Conservation (phyloP, 306 rosid species). For the Quercus dentata region DNA sequence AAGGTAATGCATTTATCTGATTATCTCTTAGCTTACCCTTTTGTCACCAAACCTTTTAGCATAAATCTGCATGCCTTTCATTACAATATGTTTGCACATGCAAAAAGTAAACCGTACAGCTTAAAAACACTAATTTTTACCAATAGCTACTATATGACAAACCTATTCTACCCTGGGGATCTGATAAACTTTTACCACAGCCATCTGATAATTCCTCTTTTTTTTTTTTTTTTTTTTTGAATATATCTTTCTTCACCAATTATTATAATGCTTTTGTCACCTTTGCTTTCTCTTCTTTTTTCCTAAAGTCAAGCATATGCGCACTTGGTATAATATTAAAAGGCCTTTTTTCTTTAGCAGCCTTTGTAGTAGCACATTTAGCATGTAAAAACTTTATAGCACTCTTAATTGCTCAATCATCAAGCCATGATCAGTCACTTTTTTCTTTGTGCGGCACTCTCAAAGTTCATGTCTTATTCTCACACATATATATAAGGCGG, state of each 20-base stretch:
- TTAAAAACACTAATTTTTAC: neutral
- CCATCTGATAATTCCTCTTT: neutral
- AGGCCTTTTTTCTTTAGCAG: slow-evolving; percentile 17
- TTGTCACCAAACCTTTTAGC: slow-evolving; percentile 5
- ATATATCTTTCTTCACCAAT: neutral
- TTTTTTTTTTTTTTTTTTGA: neutral
- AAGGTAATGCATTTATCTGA: no score
- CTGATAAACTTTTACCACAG: neutral
- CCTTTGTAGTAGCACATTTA: slow-evolving; percentile 5
- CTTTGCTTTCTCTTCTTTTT: neutral
- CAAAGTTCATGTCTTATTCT: neutral
- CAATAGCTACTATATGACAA: slow-evolving; percentile 6
- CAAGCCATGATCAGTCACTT: slow-evolving; percentile 26
- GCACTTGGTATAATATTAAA: slow-evolving; percentile 15
- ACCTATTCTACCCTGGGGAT: neutral
- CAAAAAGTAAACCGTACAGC: neutral
- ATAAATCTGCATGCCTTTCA: slow-evolving; percentile 18
- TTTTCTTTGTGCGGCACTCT: neutral
- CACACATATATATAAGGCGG: neutral
- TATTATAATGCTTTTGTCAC: neutral
- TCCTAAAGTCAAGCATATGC: neutral
- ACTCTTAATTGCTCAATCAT: slow-evolving; percentile 37
- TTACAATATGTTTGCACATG: slow-evolving; percentile 22
- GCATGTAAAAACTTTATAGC: slow-evolving; percentile 13
- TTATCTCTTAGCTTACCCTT: neutral